Percentiles rank a stretch among this genome's conserved stretches.
Evolutionary conservation across 2,329 filamentous ascomycete species (phyloP).

Genomic region (Lachnellula hyalina): DNA sequence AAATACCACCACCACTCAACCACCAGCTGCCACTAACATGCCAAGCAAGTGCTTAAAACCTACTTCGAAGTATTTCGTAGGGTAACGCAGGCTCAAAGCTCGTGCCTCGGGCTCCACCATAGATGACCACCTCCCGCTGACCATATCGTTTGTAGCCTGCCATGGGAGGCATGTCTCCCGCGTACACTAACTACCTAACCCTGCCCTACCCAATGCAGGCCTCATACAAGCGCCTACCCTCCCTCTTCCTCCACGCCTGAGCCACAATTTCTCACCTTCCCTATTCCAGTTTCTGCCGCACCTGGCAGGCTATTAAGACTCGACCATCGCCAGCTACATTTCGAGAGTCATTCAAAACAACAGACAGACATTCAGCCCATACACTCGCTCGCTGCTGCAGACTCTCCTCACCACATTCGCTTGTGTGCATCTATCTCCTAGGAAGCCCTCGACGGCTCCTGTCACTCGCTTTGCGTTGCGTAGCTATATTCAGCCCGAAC

Average conservation of each 20-base stretch:
- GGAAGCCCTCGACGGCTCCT: conserved; percentile 72
- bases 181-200: not conserved
- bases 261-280: conserved; percentile 2
- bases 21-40: not conserved
- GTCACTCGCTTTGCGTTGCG: conserved; percentile 56
- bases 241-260: conserved; percentile 9
- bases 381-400: conserved; percentile 7
- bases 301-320: conserved; percentile 25
- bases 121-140: not conserved
- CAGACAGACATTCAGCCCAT: conserved; percentile 6
- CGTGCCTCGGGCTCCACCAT: not conserved
- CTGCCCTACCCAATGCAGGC: not conserved
- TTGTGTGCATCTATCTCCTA: conserved; percentile 36
- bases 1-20: not conserved
- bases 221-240: conserved; percentile 5
- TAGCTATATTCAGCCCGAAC: conserved; percentile 26
- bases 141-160: not conserved
- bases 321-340: conserved; percentile 25
- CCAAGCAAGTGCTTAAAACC: not conserved
- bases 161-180: not conserved
- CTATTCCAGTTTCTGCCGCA: conserved; percentile 22
- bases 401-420: conserved; percentile 27
- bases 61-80: no score
- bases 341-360: conserved; percentile 12
- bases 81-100: not conserved